phyloP scores from a whole-genome alignment of 148 eudicot genomes.

The Hydrangea macrophylla region DNA sequence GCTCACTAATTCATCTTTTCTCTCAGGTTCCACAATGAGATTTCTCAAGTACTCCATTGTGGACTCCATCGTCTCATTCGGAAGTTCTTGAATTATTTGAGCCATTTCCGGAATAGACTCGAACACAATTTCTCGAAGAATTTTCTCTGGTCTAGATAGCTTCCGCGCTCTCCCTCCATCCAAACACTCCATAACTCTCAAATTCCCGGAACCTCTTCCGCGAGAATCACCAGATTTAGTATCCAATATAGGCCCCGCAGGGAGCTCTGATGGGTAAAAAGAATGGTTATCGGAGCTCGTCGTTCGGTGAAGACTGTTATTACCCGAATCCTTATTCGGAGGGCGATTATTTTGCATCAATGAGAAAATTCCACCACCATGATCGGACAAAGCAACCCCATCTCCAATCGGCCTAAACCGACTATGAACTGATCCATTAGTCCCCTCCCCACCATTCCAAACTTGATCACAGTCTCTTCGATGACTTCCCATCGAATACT shows the following conservation, averaged over 20 bases:
- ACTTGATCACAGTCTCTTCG: constrained; percentile 62
- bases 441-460: constrained; percentile 88
- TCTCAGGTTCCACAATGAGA: constrained; percentile 41
- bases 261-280: constrained; percentile 75
- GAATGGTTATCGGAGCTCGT: constrained; percentile 59
- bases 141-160: constrained; percentile 49
- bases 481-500: constrained; percentile 60
- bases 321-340: constrained; percentile 39
- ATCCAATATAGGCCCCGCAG: constrained; percentile 58
- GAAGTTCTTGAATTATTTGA: constrained; percentile 57
- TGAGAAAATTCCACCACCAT: constrained; percentile 40
- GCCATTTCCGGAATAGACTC: constrained; percentile 56
- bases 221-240: constrained; percentile 49
- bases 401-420: constrained; percentile 81
- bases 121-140: constrained; percentile 55
- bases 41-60: constrained; percentile 53
- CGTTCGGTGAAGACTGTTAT: constrained; percentile 46
- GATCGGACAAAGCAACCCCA: constrained; percentile 57
- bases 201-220: constrained; percentile 39
- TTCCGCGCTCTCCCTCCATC: constrained; percentile 39
- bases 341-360: constrained; percentile 41
- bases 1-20: constrained; percentile 41
- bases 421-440: constrained; percentile 91
- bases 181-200: constrained; percentile 38
- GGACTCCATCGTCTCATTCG: constrained; percentile 54